Percentiles rank a stretch among this genome's conserved stretches.
phyloP scores from a whole-genome alignment of 2,329 filamentous ascomycete genomes.

The Colletotrichum musae region DNA sequence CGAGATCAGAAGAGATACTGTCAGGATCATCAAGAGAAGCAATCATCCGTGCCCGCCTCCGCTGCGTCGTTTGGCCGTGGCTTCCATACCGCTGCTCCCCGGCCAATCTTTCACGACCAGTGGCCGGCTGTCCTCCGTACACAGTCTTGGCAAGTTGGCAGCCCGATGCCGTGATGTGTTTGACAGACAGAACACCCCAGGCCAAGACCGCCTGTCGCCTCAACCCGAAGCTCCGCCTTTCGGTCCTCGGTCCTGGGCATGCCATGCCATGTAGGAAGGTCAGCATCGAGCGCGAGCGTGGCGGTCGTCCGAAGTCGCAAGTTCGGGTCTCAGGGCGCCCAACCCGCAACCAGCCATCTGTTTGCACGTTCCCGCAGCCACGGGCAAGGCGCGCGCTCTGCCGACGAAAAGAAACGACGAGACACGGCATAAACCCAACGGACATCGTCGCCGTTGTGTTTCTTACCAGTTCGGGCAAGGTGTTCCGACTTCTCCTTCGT shows the following conservation, averaged over 20 bases:
- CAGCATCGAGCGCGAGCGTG: not conserved
- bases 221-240: constrained; percentile 3
- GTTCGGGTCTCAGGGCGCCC: not conserved
- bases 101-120: not conserved
- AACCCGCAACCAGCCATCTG: constrained; percentile 22
- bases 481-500: constrained; percentile 1
- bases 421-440: constrained; percentile 16
- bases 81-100: not conserved
- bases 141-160: constrained; percentile 18
- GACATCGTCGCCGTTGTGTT: constrained; percentile 18
- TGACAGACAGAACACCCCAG: not conserved
- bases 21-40: constrained; percentile 2
- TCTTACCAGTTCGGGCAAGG: not conserved
- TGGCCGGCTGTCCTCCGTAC: not conserved
- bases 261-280: too few species aligned
- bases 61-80: not conserved
- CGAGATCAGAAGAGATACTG: constrained; percentile 8
- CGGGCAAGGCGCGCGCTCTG: constrained; percentile 9
- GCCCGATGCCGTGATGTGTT: not conserved
- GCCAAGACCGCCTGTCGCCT: not conserved
- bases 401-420: constrained; percentile 27
- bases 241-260: not conserved
- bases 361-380: constrained; percentile 15
- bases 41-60: not conserved
- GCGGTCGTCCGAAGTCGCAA: constrained; percentile 5